Evolutionary conservation across 2,329 filamentous ascomycete species (phyloP).

Genomic region (Trichophyton equinum): DNA sequence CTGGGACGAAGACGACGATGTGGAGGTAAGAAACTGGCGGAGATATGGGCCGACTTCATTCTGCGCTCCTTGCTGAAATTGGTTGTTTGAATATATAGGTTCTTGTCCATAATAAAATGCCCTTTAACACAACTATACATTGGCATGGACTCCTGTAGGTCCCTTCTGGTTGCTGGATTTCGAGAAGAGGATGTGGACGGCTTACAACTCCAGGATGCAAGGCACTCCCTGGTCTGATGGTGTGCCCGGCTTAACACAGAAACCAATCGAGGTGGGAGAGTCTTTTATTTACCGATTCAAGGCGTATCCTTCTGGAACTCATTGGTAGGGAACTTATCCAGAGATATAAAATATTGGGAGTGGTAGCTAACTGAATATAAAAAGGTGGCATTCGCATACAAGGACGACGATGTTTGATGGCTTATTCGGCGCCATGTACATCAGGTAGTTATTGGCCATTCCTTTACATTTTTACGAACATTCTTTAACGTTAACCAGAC

Average conservation of each 20-base stretch:
- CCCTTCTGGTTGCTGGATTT: conserved; percentile 12
- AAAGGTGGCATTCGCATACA: background rate
- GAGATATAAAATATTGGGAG: background rate
- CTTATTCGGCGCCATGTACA: background rate
- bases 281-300: conserved; percentile 23
- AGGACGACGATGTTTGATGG: background rate
- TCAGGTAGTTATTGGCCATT: background rate
- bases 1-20: conserved; percentile 8
- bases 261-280: conserved; percentile 15
- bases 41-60: background rate
- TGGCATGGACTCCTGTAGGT: conserved; percentile 15
- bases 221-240: conserved; percentile 16
- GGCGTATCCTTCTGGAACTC: conserved; percentile 27
- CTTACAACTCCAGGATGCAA: conserved; percentile 6
- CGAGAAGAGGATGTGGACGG: background rate
- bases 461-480: background rate
- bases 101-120: conserved; percentile 9
- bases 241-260: conserved; percentile 14
- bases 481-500: background rate
- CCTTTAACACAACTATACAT: conserved; percentile 13
- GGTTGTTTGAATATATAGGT: conserved; percentile 3
- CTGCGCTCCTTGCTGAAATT: background rate
- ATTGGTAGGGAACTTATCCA: conserved; percentile 18
- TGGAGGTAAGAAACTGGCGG: conserved; percentile 6
- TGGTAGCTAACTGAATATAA: background rate